A percentile compares a stretch with the other conserved stretches of the same genome.
Evolutionary conservation across 257 asterid species (phyloP).

Genomic region (Solanum chaucha): DNA sequence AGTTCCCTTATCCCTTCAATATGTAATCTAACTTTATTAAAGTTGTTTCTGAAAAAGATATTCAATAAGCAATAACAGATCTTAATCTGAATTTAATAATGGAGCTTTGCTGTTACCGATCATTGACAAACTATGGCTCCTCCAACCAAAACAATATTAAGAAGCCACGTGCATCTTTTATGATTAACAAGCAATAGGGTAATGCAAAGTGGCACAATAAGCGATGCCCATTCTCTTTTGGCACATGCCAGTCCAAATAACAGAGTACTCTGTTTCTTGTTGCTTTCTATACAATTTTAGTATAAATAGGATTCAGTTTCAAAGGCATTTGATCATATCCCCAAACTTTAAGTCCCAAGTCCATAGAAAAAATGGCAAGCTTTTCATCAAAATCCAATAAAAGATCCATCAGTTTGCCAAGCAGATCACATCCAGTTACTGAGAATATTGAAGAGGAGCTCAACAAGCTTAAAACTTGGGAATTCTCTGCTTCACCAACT

Average conservation of each 20-base stretch:
- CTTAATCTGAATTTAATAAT: neutral
- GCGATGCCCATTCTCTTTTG: neutral
- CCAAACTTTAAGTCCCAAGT: neutral
- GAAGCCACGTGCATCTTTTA: slow-evolving; percentile 5
- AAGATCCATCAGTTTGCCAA: slow-evolving; percentile 26
- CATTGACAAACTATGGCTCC: slow-evolving; percentile 9
- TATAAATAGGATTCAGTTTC: neutral
- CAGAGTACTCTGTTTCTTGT: slow-evolving; percentile 3
- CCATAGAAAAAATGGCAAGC: slow-evolving; percentile 4
- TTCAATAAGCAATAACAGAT: neutral
- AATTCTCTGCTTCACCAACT: neutral
- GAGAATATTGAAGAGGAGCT: slow-evolving; percentile 19
- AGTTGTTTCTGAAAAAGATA: neutral
- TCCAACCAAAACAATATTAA: neutral
- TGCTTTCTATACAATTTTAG: neutral
- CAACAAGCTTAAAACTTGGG: slow-evolving; percentile 5
- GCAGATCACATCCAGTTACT: slow-evolving; percentile 23
- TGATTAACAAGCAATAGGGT: neutral
- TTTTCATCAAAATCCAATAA: slow-evolving; percentile 6
- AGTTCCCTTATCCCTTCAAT: neutral
- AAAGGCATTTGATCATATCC: neutral
- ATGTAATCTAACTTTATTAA: neutral
- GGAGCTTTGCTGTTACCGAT: neutral
- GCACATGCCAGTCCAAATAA: neutral
- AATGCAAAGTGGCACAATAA: neutral